Evolutionary conservation across 805 yeast genomes (phyloP).

Genomic region (Metschnikowia lachancei): DNA sequence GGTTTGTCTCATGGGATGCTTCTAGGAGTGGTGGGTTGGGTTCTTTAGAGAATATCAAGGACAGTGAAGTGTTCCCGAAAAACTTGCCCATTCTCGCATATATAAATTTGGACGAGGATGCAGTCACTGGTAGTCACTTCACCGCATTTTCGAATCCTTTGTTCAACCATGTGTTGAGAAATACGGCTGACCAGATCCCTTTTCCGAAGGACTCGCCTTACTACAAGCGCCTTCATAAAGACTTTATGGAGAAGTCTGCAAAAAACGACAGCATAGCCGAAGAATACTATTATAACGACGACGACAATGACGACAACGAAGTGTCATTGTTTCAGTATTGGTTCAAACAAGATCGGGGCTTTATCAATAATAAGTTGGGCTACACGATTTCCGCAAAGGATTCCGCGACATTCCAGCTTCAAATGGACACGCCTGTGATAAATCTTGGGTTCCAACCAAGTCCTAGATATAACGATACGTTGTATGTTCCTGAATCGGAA

Average conservation of each 20-base stretch:
- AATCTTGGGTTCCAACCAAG: slow-evolving; percentile 35
- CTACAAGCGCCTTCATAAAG: slow-evolving; percentile 21
- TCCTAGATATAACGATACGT: slow-evolving; percentile 26
- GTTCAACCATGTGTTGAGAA: slow-evolving; percentile 31
- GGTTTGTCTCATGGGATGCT: slow-evolving; percentile 44
- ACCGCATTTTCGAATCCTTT: slow-evolving; percentile 35
- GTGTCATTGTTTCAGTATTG: slow-evolving; percentile 36
- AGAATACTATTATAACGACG: slow-evolving; percentile 18
- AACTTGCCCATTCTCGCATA: slow-evolving; percentile 32
- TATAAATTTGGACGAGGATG: slow-evolving; percentile 40
- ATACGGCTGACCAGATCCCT: slow-evolving; percentile 31
- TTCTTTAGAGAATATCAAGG: slow-evolving; percentile 24
- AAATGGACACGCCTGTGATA: slow-evolving; percentile 29
- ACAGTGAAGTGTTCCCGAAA: slow-evolving; percentile 18
- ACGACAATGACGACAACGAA: slow-evolving; percentile 18
- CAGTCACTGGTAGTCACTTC: slow-evolving; percentile 37
- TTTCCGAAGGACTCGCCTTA: slow-evolving; percentile 27
- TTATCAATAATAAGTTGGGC: slow-evolving; percentile 35
- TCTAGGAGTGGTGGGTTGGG: slow-evolving; percentile 35
- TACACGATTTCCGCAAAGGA: slow-evolving; percentile 24
- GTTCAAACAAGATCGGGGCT: slow-evolving; percentile 31
- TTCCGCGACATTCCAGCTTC: slow-evolving; percentile 33
- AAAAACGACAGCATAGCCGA: not conserved
- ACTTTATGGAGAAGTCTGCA: not conserved
- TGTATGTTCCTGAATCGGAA: slow-evolving; percentile 36